These are phyloP conservation scores for Turnera subulata DNA, from an alignment of 345 rosid species.

Conservation along the genomic window DNA sequence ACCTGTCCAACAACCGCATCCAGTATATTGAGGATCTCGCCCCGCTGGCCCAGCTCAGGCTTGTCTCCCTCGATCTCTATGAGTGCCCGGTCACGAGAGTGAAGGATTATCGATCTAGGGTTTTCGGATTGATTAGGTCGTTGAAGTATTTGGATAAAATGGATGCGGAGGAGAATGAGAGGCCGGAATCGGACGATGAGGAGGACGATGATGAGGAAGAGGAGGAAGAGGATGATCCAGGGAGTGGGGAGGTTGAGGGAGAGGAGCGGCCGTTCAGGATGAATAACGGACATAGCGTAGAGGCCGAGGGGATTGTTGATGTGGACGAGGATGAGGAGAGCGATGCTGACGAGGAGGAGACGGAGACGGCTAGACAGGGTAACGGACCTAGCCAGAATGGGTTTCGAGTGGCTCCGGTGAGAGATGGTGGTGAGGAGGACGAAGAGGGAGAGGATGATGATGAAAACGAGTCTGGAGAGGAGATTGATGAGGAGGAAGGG, in stretches of 20 bases:
- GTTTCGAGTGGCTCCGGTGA: slow-evolving; percentile 31
- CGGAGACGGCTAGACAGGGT: slow-evolving; percentile 27
- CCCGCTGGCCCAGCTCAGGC: slow-evolving; percentile 55
- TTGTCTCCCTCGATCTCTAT: slow-evolving; percentile 72
- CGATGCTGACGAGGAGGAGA: slow-evolving; percentile 68
- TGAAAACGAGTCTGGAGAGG: slow-evolving; percentile 17
- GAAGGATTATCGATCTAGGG: slow-evolving; percentile 76
- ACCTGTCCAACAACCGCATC: slow-evolving; percentile 68
- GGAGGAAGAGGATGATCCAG: slow-evolving; percentile 67
- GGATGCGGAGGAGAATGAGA: slow-evolving; percentile 74
- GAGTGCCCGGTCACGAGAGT: slow-evolving; percentile 78
- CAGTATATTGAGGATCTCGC: slow-evolving; percentile 67
- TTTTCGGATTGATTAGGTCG: slow-evolving; percentile 61
- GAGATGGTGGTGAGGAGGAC: slow-evolving; percentile 6
- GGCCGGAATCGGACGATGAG: slow-evolving; percentile 74
- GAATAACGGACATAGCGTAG: slow-evolving; percentile 55
- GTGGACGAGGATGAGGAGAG: slow-evolving; percentile 61
- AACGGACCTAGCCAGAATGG: slow-evolving; percentile 44
- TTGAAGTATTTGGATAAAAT: slow-evolving; percentile 82
- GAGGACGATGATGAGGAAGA: slow-evolving; percentile 60
- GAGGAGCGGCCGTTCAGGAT: slow-evolving; percentile 41
- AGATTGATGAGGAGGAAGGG: slow-evolving; percentile 16
- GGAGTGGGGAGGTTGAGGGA: slow-evolving; percentile 62
- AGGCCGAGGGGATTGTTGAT: slow-evolving; percentile 46
- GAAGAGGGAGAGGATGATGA: slow-evolving; percentile 31